These are phyloP conservation scores for Lumnitzera littorea DNA, from an alignment of 345 rosid genomes.

Conservation along the genomic window DNA sequence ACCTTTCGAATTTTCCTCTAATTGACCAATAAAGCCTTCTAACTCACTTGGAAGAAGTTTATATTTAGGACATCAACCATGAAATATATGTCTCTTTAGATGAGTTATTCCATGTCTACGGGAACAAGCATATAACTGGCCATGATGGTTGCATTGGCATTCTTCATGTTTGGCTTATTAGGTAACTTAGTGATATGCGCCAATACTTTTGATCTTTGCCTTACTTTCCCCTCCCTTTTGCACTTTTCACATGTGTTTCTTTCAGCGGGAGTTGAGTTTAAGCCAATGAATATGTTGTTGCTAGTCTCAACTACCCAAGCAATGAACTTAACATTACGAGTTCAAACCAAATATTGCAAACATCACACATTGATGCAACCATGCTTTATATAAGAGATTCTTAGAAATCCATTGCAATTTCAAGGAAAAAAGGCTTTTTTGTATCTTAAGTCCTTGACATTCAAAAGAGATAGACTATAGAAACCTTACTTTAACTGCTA, in stretches of 20 bases:
- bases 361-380: no score
- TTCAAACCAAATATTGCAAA: no score
- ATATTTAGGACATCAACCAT: constrained; percentile 5
- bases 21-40: neutral
- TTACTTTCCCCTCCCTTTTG: constrained; percentile 5
- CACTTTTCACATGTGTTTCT: constrained; percentile 1
- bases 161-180: constrained; percentile 8
- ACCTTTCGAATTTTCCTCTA: neutral
- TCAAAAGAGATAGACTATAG: no score
- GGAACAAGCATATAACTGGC: constrained; percentile 9
- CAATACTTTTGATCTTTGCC: constrained; percentile 3
- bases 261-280: constrained; percentile 2
- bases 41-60: neutral
- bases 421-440: no score
- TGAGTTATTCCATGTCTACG: constrained; percentile 7
- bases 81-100: constrained; percentile 2
- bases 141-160: constrained; percentile 6
- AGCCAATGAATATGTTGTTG: neutral
- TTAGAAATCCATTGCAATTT: no score
- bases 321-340: neutral
- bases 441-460: no score
- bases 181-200: constrained; percentile 3
- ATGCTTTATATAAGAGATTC: no score
- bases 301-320: neutral
- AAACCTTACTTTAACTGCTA: no score